phyloP scores from a whole-genome alignment of 1,284 basidiomycete species.

The Malassezia sp. region DNA sequence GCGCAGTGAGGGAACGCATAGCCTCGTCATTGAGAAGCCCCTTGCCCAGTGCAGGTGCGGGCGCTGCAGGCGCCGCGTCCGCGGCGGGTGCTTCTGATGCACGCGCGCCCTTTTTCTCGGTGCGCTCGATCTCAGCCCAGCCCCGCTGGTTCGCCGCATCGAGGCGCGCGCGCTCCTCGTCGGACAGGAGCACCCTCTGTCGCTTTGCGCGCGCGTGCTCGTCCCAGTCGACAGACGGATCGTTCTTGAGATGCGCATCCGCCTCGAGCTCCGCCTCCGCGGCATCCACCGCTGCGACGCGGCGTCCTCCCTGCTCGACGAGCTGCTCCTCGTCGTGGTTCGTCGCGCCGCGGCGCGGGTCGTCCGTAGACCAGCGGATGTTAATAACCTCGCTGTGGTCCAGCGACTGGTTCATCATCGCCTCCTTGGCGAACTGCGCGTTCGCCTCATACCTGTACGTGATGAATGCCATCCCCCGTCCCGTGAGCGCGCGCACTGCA shows the following conservation, averaged over 20 bases:
- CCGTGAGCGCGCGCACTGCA: slow-evolving; percentile 75
- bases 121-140: slow-evolving; percentile 30
- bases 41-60: neutral
- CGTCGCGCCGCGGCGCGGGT: slow-evolving; percentile 31
- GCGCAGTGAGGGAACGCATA: slow-evolving; percentile 22
- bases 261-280: slow-evolving; percentile 26
- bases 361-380: slow-evolving; percentile 45
- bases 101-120: neutral
- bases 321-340: slow-evolving; percentile 27
- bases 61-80: slow-evolving; percentile 2
- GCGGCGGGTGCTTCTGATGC: slow-evolving; percentile 3
- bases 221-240: slow-evolving; percentile 17
- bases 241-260: slow-evolving; percentile 20
- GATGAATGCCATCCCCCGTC: slow-evolving; percentile 91
- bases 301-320: slow-evolving; percentile 23
- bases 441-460: slow-evolving; percentile 72
- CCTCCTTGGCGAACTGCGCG: slow-evolving; percentile 95
- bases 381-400: slow-evolving; percentile 97
- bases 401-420: slow-evolving; percentile 95
- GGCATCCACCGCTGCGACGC: slow-evolving; percentile 28
- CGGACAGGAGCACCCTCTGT: slow-evolving; percentile 17
- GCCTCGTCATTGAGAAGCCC: slow-evolving; percentile 25
- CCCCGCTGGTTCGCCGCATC: slow-evolving; percentile 37
- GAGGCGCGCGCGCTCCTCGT: slow-evolving; percentile 31
- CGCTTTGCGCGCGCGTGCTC: slow-evolving; percentile 26